Conservation (phyloP, 345 rosid genomes). For the Turnera subulata region DNA sequence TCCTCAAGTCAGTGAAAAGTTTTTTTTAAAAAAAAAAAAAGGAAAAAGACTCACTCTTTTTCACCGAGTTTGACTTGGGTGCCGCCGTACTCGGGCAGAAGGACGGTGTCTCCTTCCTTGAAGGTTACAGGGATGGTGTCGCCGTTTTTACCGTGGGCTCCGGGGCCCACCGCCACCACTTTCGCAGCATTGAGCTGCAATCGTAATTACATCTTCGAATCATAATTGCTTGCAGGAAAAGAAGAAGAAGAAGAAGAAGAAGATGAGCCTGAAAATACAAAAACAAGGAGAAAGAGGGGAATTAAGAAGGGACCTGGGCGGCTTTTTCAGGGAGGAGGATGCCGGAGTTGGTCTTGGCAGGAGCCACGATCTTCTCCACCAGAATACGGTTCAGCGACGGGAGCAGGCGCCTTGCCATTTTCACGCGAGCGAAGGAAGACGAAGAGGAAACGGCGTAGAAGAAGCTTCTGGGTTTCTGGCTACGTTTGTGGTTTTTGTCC, state of each 20-base stretch:
- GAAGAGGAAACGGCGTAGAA: too few relatives aligned
- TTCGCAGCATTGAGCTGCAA: slow-evolving; percentile 22
- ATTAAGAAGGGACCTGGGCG: slow-evolving; percentile 10
- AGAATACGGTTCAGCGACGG: slow-evolving; percentile 21
- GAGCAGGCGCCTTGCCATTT: slow-evolving; percentile 23
- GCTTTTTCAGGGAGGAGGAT: slow-evolving; percentile 25
- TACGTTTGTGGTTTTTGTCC: too few relatives aligned
- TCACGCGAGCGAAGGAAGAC: too few relatives aligned
- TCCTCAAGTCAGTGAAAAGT: background rate
- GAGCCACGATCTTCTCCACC: slow-evolving; percentile 28
- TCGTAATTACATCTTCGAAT: too few relatives aligned
- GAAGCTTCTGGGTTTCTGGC: too few relatives aligned
- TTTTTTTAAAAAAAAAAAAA: too few relatives aligned
- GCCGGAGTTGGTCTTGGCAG: slow-evolving; percentile 21
- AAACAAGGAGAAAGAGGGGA: background rate
- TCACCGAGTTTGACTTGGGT: slow-evolving; percentile 28
- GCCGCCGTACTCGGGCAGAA: slow-evolving; percentile 30
- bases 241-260: background rate
- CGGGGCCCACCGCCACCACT: slow-evolving; percentile 26
- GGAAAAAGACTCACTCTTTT: slow-evolving; percentile 18
- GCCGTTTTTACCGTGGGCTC: slow-evolving; percentile 20
- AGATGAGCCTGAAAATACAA: too few relatives aligned
- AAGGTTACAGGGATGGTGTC: slow-evolving; percentile 16
- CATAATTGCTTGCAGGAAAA: too few relatives aligned
- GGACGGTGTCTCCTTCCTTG: slow-evolving; percentile 27